Evolutionary conservation across 805 yeast species (phyloP), one percentile per base, ranked within the genome.

Genomic region (Candida yuanshanica): DNA sequence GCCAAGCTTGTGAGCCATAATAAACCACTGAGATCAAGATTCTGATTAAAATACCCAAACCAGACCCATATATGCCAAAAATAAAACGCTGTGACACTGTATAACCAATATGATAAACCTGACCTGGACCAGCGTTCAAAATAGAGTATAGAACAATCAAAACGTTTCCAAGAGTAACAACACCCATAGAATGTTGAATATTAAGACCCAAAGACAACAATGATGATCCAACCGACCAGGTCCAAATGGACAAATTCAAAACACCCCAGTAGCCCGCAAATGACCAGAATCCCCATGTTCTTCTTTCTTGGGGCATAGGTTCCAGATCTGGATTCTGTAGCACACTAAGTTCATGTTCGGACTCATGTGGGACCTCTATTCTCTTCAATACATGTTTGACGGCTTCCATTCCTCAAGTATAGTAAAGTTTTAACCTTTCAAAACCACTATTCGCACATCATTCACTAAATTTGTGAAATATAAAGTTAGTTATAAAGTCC

Each of bases 1-100:
- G 55, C 63, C 68, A 69, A 1, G 70, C 61, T 47, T 68, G 71
- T 13, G 67, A 60, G 5, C 69, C 74, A 46, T 59, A 68, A 56
- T 65, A 68, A 17, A 71, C 68, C 31, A 69, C 58, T 10, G 68
- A 61, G 38, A 71, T 51, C 22, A 68, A 48, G 11, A 66, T 62
- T 50, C 75, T 56, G 26, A 68, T 62, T 17, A 60, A 33, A 18
- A 71, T 63, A 16, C 70, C 72, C 10, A 69, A 35, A 8, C 53
- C 53, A 2, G 69, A 64, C 5, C 74, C 74, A 42, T 61, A 54
- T 4, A 67, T 55, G 23, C 76, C 76, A 52, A 65, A 65, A 9
- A 63, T 54, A 43, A 63, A 48, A 39, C 71, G 48, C 36, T 63
- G 69, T 25, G 60, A 59, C 5, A 65, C 49, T 2, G 70, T 62